Conservation (phyloP, 2,329 filamentous ascomycete species). For the Ceratocystis cubensis region DNA sequence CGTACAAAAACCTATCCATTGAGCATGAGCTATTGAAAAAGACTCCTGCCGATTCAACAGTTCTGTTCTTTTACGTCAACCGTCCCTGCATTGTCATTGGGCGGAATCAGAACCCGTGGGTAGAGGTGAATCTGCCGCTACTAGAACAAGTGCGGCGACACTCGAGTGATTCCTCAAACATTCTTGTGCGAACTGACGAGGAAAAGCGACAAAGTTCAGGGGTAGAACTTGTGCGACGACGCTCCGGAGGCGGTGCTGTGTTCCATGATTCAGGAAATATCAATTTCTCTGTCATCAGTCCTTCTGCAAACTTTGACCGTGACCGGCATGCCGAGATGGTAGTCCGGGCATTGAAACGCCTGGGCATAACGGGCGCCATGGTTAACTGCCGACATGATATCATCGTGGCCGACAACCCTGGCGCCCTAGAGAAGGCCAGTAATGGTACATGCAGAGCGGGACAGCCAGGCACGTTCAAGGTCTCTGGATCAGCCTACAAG, state of each 20-base stretch:
- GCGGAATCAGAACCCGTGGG: conserved; percentile 95
- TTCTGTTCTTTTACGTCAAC: conserved; percentile 85
- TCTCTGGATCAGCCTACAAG: conserved; percentile 93
- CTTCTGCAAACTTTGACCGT: conserved; percentile 62
- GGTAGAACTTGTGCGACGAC: conserved; percentile 60
- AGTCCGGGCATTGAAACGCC: conserved; percentile 57
- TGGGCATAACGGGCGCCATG: conserved; percentile 47
- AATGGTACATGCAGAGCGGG: conserved; percentile 17
- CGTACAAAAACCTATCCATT: conserved; percentile 83
- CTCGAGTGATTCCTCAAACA: neutral
- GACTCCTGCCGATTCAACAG: conserved; percentile 55
- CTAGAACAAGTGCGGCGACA: conserved; percentile 29
- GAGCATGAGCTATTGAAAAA: conserved; percentile 80
- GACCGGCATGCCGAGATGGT: conserved; percentile 89
- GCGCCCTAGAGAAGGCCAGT: neutral
- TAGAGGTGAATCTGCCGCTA: conserved; percentile 65
- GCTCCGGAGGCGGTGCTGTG: conserved; percentile 82
- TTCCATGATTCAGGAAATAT: conserved; percentile 90
- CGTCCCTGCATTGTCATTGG: conserved; percentile 79
- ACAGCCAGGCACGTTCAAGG: conserved; percentile 46
- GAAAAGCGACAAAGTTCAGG: conserved; percentile 23
- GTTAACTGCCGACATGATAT: conserved; percentile 94
- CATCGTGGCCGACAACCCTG: conserved; percentile 46
- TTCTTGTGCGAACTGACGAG: conserved; percentile 19
- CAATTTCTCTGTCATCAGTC: conserved; percentile 88